Percentiles rank a stretch among this genome's conserved stretches.
These are phyloP conservation scores for Thielaviopsis ethacetica DNA, from an alignment of 2,329 filamentous ascomycete genomes.

Conservation along the genomic window DNA sequence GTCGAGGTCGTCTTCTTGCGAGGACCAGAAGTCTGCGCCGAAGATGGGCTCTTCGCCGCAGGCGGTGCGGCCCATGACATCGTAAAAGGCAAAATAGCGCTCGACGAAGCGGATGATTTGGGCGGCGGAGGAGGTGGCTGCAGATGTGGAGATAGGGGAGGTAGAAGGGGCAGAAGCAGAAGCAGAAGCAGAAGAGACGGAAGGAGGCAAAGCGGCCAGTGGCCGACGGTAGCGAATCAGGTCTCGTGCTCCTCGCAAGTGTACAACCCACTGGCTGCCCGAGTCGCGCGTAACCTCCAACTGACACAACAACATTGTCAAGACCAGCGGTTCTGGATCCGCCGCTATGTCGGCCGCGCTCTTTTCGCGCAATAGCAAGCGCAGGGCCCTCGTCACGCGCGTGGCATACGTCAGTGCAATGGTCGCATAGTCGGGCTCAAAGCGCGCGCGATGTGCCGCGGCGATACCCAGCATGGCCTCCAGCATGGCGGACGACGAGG, in stretches of 20 bases:
- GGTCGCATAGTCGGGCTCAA: conserved; percentile 6
- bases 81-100: conserved; percentile 29
- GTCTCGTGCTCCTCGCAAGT: conserved; percentile 26
- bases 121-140: not conserved
- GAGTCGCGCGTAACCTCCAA: conserved; percentile 18
- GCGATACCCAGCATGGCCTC: conserved; percentile 12
- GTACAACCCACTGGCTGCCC: conserved; percentile 26
- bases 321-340: conserved; percentile 12
- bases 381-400: conserved; percentile 12
- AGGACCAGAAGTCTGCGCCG: conserved; percentile 26
- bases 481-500: conserved; percentile 12
- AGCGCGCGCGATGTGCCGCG: conserved; percentile 12
- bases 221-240: conserved; percentile 22
- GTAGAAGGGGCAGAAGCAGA: too few species aligned
- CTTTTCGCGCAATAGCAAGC: conserved; percentile 6
- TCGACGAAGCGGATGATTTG: conserved; percentile 18
- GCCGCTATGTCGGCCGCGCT: conserved; percentile 8
- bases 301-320: conserved; percentile 13
- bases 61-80: conserved; percentile 29
- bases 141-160: not conserved
- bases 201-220: conserved; percentile 11
- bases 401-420: conserved; percentile 12
- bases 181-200: not conserved
- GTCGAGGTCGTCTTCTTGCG: conserved; percentile 21
- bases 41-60: conserved; percentile 27